phyloP scores from a whole-genome alignment of 208 protist genomes.

The Leishmania turanica region DNA sequence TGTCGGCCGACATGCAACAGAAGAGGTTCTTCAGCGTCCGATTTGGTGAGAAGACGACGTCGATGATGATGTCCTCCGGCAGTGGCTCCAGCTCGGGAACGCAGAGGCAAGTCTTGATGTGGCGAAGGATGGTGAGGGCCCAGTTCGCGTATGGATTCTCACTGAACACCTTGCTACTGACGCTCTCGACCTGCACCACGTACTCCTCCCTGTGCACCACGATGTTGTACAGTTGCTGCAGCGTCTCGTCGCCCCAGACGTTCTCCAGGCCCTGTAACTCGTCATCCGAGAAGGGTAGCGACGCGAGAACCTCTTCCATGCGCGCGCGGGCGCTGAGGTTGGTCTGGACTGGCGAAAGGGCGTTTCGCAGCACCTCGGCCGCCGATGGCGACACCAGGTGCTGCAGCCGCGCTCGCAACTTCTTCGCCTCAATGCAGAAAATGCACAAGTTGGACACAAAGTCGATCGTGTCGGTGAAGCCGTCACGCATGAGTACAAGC shows the following conservation, averaged over 20 bases:
- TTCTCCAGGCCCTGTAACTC: slow-evolving; percentile 54
- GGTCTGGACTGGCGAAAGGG: slow-evolving; percentile 15
- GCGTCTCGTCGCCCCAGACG: slow-evolving; percentile 53
- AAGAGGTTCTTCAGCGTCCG: slow-evolving; percentile 82
- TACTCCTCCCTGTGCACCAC: slow-evolving; percentile 79
- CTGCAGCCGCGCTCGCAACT: slow-evolving; percentile 66
- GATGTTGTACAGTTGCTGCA: slow-evolving; percentile 70
- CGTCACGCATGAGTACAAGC: slow-evolving; percentile 84
- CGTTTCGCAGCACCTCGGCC: slow-evolving; percentile 62
- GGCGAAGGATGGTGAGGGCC: slow-evolving; percentile 56
- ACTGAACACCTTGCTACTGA: slow-evolving; percentile 50
- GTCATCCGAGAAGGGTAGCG: slow-evolving; percentile 54
- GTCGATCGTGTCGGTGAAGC: slow-evolving; percentile 86
- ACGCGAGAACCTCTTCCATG: slow-evolving; percentile 29
- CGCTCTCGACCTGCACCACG: slow-evolving; percentile 73
- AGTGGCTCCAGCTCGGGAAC: slow-evolving; percentile 35
- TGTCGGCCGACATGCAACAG: slow-evolving; percentile 57
- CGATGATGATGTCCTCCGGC: slow-evolving; percentile 56
- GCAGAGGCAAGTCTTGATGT: slow-evolving; percentile 48
- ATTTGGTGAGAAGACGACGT: slow-evolving; percentile 79
- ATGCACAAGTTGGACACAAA: slow-evolving; percentile 87
- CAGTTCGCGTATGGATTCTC: slow-evolving; percentile 74
- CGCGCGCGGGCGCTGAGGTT: slow-evolving; percentile 3
- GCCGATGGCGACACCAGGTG: slow-evolving; percentile 75
- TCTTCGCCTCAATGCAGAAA: slow-evolving; percentile 72